A percentile compares a stretch with the other conserved stretches of the same genome.
phyloP scores from a whole-genome alignment of 495 filamentous ascomycete species.

The Margaritispora aquatica region DNA sequence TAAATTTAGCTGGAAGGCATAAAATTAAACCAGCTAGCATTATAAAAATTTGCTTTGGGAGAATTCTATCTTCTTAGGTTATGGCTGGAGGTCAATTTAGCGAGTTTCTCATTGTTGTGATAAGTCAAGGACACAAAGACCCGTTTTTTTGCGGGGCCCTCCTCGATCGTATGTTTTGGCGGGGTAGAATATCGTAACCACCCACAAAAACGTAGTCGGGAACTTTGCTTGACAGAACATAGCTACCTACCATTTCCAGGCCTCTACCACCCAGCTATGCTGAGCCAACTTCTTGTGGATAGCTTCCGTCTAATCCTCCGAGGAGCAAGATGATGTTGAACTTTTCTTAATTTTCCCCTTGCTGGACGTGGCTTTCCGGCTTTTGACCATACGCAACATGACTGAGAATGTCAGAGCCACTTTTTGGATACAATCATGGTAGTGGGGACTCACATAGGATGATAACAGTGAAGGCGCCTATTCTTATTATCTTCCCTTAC shows the following conservation, averaged over 20 bases:
- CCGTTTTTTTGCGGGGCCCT: not conserved
- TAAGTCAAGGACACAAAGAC: not conserved
- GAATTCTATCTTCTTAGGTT: not conserved
- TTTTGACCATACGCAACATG: not conserved
- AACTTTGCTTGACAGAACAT: not conserved
- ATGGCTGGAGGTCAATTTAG: not conserved
- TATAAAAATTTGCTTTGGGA: not conserved
- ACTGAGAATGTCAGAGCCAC: not conserved
- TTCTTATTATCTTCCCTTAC: conserved; percentile 48
- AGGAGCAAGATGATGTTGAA: not conserved
- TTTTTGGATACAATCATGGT: not conserved
- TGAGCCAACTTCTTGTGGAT: not conserved
- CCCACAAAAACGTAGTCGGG: not conserved
- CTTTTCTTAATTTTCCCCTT: not conserved
- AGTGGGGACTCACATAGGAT: conserved; percentile 32
- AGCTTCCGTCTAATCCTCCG: not conserved
- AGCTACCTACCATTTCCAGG: not conserved
- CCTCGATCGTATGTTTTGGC: not conserved
- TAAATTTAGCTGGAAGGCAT: not conserved
- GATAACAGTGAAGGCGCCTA: conserved; percentile 41
- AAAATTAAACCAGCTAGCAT: not conserved
- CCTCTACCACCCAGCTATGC: not conserved
- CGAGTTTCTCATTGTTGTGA: not conserved
- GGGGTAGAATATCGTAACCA: not conserved
- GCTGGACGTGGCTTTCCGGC: not conserved